phyloP scores from a whole-genome alignment of 495 filamentous ascomycete genomes.

The Penicillium paradoxum region DNA sequence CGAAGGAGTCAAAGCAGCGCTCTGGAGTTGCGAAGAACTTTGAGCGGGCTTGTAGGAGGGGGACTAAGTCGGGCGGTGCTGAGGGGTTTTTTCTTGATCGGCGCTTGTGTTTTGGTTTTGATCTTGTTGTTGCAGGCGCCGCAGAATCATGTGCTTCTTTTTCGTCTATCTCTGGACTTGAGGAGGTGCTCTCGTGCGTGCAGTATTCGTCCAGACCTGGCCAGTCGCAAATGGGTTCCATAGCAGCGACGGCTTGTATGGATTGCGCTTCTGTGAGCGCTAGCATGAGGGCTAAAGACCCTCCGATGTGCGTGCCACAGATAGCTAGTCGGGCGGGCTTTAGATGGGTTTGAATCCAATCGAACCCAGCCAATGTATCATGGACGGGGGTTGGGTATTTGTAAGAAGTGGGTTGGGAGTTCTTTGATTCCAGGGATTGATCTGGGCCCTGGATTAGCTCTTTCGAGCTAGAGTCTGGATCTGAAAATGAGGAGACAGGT shows the following conservation, averaged over 20 bases:
- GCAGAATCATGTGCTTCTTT: neutral
- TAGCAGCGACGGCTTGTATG: conserved; percentile 31
- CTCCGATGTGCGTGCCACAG: conserved; percentile 51
- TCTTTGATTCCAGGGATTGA: neutral
- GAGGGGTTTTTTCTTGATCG: conserved; percentile 4
- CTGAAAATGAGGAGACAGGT: neutral
- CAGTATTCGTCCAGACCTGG: conserved; percentile 37
- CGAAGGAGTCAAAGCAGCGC: conserved; percentile 54
- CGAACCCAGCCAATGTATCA: conserved; percentile 37
- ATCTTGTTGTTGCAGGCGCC: neutral
- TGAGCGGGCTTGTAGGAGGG: conserved; percentile 35
- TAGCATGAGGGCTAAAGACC: conserved; percentile 53
- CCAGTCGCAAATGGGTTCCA: conserved; percentile 41
- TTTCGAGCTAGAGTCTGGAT: neutral
- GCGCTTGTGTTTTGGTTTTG: conserved; percentile 8
- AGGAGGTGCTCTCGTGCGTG: neutral
- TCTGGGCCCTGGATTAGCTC: neutral
- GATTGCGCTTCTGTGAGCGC: conserved; percentile 52
- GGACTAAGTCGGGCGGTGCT: conserved; percentile 31
- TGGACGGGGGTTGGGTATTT: conserved; percentile 40
- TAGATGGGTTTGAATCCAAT: conserved; percentile 35
- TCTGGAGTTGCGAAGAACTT: conserved; percentile 43
- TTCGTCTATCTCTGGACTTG: neutral
- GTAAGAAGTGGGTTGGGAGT: conserved; percentile 6
- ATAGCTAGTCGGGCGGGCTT: conserved; percentile 37